A percentile compares a stretch with the other conserved stretches of the same genome.
Conservation (phyloP, 768 basidiomycete species). For the Lactarius quietus region DNA sequence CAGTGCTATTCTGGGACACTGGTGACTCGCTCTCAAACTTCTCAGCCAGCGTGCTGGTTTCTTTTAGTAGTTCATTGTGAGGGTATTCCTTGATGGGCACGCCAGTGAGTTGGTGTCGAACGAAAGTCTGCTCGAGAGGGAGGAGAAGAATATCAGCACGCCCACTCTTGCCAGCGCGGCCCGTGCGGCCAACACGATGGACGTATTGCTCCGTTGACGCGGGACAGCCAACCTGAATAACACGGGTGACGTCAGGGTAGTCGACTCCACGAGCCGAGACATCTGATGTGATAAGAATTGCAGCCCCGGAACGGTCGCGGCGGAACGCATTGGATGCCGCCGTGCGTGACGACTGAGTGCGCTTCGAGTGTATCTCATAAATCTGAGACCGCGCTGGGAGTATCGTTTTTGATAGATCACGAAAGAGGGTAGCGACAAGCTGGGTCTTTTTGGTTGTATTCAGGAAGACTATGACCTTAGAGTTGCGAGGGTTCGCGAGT, state of each 20-base stretch:
- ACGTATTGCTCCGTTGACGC: constrained; percentile 66
- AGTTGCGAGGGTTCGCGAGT: constrained; percentile 56
- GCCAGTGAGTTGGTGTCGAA: constrained; percentile 54
- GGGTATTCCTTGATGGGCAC: constrained; percentile 67
- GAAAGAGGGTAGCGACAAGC: constrained; percentile 63
- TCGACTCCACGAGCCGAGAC: constrained; percentile 88
- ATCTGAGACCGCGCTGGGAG: constrained; percentile 60
- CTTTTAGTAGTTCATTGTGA: constrained; percentile 42
- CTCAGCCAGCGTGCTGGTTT: constrained; percentile 46
- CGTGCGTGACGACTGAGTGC: constrained; percentile 55
- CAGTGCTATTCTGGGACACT: constrained; percentile 32
- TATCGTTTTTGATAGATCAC: constrained; percentile 40
- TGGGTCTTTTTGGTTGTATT: constrained; percentile 83
- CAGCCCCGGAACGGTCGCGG: constrained; percentile 45
- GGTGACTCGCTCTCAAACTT: constrained; percentile 45
- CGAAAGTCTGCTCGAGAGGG: constrained; percentile 74
- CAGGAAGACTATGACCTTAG: constrained; percentile 81
- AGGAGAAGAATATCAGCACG: constrained; percentile 78
- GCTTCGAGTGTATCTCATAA: constrained; percentile 82
- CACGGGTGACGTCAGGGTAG: constrained; percentile 83
- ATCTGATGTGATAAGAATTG: constrained; percentile 80
- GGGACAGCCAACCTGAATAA: constrained; percentile 89
- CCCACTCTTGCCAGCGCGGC: constrained; percentile 57
- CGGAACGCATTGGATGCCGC: constrained; percentile 59
- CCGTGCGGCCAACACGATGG: constrained; percentile 84